These are phyloP conservation scores for Daldinia sp. DNA, from an alignment of 2,329 filamentous ascomycete genomes.

Conservation along the genomic window DNA sequence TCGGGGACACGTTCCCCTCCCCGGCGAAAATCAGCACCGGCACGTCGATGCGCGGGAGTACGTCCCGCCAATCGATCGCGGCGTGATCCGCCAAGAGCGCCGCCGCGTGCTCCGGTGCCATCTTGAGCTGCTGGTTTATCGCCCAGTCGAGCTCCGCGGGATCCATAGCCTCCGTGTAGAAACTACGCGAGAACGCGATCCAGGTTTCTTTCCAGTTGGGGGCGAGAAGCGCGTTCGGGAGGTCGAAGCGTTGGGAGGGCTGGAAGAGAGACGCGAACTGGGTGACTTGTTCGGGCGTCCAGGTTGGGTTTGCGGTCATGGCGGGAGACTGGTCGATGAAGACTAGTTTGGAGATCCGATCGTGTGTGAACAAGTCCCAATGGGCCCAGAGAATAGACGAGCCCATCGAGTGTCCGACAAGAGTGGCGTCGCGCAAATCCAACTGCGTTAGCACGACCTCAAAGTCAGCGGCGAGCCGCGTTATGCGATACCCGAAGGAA, in stretches of 20 bases:
- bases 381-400: slow-evolving; percentile 46
- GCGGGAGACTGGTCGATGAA: slow-evolving; percentile 45
- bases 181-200: slow-evolving; percentile 28
- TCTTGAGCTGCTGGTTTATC: slow-evolving; percentile 40
- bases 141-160: slow-evolving; percentile 42
- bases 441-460: slow-evolving; percentile 43
- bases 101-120: slow-evolving; percentile 39
- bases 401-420: slow-evolving; percentile 50
- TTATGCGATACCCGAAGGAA: slow-evolving; percentile 43
- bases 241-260: slow-evolving; percentile 28
- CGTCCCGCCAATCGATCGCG: slow-evolving; percentile 43
- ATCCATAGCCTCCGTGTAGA: slow-evolving; percentile 40
- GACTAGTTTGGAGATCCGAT: slow-evolving; percentile 42
- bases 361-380: slow-evolving; percentile 45
- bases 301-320: slow-evolving; percentile 42
- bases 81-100: slow-evolving; percentile 44
- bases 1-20: slow-evolving; percentile 23
- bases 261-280: slow-evolving; percentile 39
- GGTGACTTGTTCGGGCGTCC: slow-evolving; percentile 39
- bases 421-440: slow-evolving; percentile 42
- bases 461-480: slow-evolving; percentile 44
- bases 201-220: slow-evolving; percentile 20
- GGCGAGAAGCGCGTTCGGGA: slow-evolving; percentile 30
- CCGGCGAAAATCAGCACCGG: slow-evolving; percentile 44
- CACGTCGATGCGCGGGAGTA: slow-evolving; percentile 43